These are phyloP conservation scores for Cryptococcus sp. DNA, from an alignment of 1,284 basidiomycete genomes.

Conservation along the genomic window DNA sequence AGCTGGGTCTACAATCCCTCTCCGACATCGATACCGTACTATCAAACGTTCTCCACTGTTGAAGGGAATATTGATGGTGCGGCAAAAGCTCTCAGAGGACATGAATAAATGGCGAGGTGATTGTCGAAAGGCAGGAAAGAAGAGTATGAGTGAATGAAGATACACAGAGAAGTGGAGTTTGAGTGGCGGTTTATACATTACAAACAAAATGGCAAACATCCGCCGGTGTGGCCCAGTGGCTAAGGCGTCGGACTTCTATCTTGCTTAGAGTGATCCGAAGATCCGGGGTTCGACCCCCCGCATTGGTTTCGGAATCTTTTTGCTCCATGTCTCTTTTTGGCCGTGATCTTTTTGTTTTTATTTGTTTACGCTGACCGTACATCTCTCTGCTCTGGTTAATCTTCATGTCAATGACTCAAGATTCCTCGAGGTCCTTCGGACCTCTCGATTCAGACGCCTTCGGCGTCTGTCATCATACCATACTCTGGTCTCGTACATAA, in stretches of 20 bases:
- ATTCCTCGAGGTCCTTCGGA: neutral
- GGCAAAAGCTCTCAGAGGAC: neutral
- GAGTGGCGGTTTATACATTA: neutral
- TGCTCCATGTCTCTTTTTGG: too few relatives aligned
- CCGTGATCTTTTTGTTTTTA: neutral
- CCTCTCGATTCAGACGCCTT: neutral
- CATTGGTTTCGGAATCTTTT: neutral
- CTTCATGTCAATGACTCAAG: neutral
- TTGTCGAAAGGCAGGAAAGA: neutral
- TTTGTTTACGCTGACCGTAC: neutral
- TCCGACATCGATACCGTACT: neutral
- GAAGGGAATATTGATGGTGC: neutral
- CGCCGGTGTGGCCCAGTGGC: slow-evolving; percentile 3
- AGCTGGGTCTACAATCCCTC: neutral
- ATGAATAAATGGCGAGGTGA: neutral
- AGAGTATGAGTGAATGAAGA: neutral
- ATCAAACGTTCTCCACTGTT: neutral
- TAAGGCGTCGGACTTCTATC: slow-evolving; percentile 4
- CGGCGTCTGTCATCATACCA: neutral
- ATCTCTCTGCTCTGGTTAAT: neutral
- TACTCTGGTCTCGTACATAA: too few relatives aligned
- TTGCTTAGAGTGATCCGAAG: neutral
- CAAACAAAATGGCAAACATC: too few relatives aligned
- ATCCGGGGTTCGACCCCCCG: slow-evolving; percentile 1
- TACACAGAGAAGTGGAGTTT: neutral